phyloP scores from a whole-genome alignment of 2,329 filamentous ascomycete species.

The Ramichloridium luteum region DNA sequence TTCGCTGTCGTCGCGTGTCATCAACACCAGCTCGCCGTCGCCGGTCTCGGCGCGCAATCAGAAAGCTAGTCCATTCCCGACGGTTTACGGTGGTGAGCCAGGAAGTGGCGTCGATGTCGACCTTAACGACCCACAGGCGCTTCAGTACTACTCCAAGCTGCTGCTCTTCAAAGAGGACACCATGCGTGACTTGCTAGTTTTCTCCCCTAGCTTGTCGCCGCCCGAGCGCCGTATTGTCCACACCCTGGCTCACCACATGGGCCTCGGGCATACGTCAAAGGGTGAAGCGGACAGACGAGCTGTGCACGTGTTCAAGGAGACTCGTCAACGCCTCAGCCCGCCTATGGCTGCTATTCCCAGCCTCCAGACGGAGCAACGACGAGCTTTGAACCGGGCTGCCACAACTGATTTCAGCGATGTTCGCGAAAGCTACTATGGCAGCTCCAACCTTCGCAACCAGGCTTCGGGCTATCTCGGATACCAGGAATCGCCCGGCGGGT shows the following conservation, averaged over 20 bases:
- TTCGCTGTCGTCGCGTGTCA: constrained; percentile 49
- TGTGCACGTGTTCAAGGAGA: constrained; percentile 72
- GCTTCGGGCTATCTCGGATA: constrained; percentile 72
- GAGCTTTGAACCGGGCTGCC: constrained; percentile 82
- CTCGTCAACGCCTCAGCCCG: constrained; percentile 46
- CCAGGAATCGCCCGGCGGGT: constrained; percentile 55
- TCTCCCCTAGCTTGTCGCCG: constrained; percentile 68
- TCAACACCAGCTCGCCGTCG: constrained; percentile 53
- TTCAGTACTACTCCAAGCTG: constrained; percentile 83
- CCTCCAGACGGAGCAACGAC: constrained; percentile 65
- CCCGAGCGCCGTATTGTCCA: constrained; percentile 83
- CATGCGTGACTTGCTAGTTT: constrained; percentile 67
- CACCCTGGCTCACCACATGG: constrained; percentile 90
- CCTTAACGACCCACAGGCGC: constrained; percentile 76
- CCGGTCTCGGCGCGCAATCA: constrained; percentile 49
- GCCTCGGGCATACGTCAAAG: constrained; percentile 77
- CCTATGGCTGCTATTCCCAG: constrained; percentile 52
- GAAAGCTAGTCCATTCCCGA: constrained; percentile 29
- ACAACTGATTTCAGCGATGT: constrained; percentile 91
- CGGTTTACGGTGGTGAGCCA: constrained; percentile 11
- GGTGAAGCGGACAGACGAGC: constrained; percentile 79
- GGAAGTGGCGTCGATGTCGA: constrained; percentile 52
- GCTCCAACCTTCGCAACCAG: constrained; percentile 65
- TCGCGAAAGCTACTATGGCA: constrained; percentile 60
- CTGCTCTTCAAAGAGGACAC: constrained; percentile 77